These are phyloP conservation scores for Gastroboletus turbinatus DNA, from an alignment of 1,284 basidiomycete genomes.

Conservation along the genomic window DNA sequence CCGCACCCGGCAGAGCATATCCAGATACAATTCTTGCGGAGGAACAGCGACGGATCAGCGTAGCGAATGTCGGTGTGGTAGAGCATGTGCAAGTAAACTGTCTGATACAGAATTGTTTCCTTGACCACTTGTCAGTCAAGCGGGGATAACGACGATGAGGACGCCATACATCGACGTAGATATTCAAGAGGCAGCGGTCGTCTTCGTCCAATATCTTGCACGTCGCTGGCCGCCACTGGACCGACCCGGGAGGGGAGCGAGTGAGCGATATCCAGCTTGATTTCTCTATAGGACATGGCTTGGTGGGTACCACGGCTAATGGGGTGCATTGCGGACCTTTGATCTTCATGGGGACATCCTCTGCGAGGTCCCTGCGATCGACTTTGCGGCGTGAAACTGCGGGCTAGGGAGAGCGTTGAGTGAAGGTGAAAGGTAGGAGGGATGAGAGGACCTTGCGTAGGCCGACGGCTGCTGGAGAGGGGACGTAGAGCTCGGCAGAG, in stretches of 20 bases:
- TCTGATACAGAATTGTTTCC: constrained; percentile 72
- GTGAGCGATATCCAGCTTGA: constrained; percentile 68
- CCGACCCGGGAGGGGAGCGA: constrained; percentile 47
- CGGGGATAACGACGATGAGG: neutral
- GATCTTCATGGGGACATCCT: constrained; percentile 38
- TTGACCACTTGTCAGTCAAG: constrained; percentile 31
- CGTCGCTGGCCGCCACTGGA: constrained; percentile 68
- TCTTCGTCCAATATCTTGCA: constrained; percentile 71
- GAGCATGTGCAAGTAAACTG: constrained; percentile 67
- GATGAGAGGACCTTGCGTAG: constrained; percentile 54
- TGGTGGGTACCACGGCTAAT: neutral
- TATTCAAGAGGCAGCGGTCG: constrained; percentile 61
- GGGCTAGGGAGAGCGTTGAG: constrained; percentile 24
- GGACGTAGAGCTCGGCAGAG: constrained; percentile 63
- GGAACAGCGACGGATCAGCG: constrained; percentile 69
- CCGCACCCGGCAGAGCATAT: constrained; percentile 62
- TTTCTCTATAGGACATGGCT: constrained; percentile 46
- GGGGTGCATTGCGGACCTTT: constrained; percentile 47
- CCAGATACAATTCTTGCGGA: constrained; percentile 66
- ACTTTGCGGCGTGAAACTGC: constrained; percentile 46
- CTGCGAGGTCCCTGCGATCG: constrained; percentile 53
- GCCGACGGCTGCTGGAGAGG: constrained; percentile 49
- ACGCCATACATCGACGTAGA: constrained; percentile 66
- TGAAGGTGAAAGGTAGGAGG: neutral
- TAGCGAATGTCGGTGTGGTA: constrained; percentile 73